Conservation (phyloP, 2,329 filamentous ascomycete species). For the Aspergillus sp. region DNA sequence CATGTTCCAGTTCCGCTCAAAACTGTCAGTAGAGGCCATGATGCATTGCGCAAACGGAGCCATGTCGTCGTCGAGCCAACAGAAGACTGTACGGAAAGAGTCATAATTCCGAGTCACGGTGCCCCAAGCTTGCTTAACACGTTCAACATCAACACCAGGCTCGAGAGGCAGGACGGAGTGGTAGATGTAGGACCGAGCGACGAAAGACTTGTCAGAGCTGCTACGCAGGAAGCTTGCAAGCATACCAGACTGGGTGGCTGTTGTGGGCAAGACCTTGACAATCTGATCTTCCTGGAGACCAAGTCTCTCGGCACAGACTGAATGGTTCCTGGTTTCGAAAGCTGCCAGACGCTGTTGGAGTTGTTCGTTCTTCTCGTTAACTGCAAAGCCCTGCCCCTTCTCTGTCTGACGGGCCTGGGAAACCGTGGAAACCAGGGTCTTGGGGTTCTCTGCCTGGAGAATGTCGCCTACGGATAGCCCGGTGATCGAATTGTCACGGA, state of each 20-base stretch:
- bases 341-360: conserved; percentile 5
- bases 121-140: conserved; percentile 18
- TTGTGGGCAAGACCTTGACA: conserved; percentile 25
- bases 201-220: conserved; percentile 6
- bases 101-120: conserved; percentile 19
- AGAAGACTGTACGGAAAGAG: conserved; percentile 27
- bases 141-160: conserved; percentile 12
- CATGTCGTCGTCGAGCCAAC: conserved; percentile 24
- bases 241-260: conserved; percentile 29
- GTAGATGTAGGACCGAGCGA: conserved; percentile 23
- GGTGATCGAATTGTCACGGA: conserved; percentile 20
- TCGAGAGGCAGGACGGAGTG: conserved; percentile 22
- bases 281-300: conserved; percentile 12
- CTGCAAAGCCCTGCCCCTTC: neutral
- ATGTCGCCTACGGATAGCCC: conserved; percentile 21
- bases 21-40: conserved; percentile 10
- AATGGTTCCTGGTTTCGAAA: conserved; percentile 13
- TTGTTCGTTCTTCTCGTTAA: neutral
- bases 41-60: conserved; percentile 31
- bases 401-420: conserved; percentile 1
- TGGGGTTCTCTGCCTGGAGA: conserved; percentile 20
- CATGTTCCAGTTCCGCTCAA: conserved; percentile 8
- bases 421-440: conserved; percentile 14
- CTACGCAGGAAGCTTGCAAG: conserved; percentile 26
- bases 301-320: conserved; percentile 12